phyloP scores from a whole-genome alignment of 164 flowering plant species.

The Magnolia sinica region DNA sequence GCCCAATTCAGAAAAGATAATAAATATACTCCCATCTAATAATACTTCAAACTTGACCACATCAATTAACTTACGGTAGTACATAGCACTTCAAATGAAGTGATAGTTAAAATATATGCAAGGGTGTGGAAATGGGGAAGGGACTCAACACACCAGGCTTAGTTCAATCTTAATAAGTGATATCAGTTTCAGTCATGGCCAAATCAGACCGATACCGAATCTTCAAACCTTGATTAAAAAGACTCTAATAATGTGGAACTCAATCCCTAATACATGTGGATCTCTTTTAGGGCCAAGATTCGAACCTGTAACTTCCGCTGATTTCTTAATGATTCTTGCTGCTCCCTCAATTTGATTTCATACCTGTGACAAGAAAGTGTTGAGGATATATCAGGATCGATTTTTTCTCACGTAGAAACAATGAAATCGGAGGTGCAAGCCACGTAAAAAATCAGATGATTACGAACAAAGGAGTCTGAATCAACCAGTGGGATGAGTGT shows the following conservation, averaged over 20 bases:
- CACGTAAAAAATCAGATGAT: background rate
- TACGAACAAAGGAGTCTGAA: background rate
- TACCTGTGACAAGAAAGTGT: conserved; percentile 47
- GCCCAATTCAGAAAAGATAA: conserved; percentile 17
- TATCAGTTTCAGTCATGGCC: background rate
- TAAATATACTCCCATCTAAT: background rate
- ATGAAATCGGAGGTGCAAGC: background rate
- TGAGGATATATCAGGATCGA: conserved; percentile 6
- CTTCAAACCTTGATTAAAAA: background rate
- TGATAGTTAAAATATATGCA: background rate
- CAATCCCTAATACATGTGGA: background rate
- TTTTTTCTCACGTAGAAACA: background rate
- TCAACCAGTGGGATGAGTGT: background rate
- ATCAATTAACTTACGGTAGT: background rate
- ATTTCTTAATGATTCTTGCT: conserved; percentile 69
- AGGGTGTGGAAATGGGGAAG: background rate
- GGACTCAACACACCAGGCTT: background rate
- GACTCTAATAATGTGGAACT: background rate
- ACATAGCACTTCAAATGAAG: background rate
- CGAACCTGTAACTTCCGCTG: conserved; percentile 80
- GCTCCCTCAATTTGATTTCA: conserved; percentile 90
- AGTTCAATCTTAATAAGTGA: background rate
- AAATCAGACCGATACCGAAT: background rate
- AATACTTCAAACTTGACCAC: background rate
- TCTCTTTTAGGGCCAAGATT: conserved; percentile 3